phyloP scores from a whole-genome alignment of 2,329 filamentous ascomycete genomes.

The Colletotrichum tropicicola region DNA sequence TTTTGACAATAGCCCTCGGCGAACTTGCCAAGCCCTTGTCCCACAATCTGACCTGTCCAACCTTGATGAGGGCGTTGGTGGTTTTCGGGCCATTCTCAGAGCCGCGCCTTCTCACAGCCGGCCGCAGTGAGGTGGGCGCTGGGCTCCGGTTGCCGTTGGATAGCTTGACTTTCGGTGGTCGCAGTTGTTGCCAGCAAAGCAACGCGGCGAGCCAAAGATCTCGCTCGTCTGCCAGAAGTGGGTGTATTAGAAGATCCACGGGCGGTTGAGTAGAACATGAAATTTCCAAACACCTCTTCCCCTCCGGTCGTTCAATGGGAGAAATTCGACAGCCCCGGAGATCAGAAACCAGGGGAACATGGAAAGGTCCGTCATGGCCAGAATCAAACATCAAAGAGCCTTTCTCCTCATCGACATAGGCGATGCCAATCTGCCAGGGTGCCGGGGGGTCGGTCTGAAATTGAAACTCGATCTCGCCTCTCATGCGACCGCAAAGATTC shows the following conservation, averaged over 20 bases:
- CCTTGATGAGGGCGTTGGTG: slow-evolving; percentile 84
- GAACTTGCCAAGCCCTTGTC: slow-evolving; percentile 74
- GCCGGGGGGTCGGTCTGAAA: slow-evolving; percentile 71
- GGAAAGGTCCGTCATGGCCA: slow-evolving; percentile 70
- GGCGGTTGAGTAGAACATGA: slow-evolving; percentile 57
- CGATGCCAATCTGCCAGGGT: slow-evolving; percentile 76
- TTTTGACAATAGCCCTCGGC: slow-evolving; percentile 64
- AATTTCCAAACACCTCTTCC: slow-evolving; percentile 60
- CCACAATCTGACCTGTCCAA: slow-evolving; percentile 91
- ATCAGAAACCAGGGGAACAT: slow-evolving; percentile 75
- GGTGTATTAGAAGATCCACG: slow-evolving; percentile 71
- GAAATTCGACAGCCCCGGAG: slow-evolving; percentile 78
- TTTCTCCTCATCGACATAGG: slow-evolving; percentile 80
- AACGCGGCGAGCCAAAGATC: slow-evolving; percentile 84
- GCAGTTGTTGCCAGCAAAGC: slow-evolving; percentile 82
- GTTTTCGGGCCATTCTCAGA: slow-evolving; percentile 36
- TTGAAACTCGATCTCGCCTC: slow-evolving; percentile 79
- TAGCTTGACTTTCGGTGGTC: slow-evolving; percentile 65
- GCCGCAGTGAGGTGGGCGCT: slow-evolving; percentile 46
- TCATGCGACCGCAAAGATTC: slow-evolving; percentile 80
- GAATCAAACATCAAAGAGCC: slow-evolving; percentile 80
- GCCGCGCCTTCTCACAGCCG: slow-evolving; percentile 31
- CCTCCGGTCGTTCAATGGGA: slow-evolving; percentile 58
- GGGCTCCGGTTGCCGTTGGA: slow-evolving; percentile 52
- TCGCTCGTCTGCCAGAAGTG: slow-evolving; percentile 71